Conservation (phyloP, 2,329 filamentous ascomycete species). For the Aspergillus sp. region DNA sequence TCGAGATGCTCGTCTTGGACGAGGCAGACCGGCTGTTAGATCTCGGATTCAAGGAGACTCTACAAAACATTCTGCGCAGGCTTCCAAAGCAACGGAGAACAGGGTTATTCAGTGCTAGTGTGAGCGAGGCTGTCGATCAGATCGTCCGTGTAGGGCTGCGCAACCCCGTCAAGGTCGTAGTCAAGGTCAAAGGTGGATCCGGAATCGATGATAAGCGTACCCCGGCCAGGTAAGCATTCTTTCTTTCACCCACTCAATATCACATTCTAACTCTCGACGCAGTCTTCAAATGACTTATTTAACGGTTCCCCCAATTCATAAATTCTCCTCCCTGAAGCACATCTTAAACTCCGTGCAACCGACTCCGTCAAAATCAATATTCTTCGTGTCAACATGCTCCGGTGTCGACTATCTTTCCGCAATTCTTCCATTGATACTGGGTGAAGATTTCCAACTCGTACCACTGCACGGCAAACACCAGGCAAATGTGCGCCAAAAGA, state of each 20-base stretch:
- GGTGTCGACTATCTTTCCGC: conserved; percentile 93
- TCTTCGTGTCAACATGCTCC: conserved; percentile 92
- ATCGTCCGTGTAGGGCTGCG: conserved; percentile 88
- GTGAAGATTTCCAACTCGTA: conserved; percentile 66
- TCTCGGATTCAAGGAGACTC: conserved; percentile 86
- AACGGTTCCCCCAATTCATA: conserved; percentile 71
- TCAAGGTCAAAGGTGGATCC: conserved; percentile 78
- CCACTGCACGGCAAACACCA: conserved; percentile 91
- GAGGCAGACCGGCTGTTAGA: conserved; percentile 92
- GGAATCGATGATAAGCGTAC: conserved; percentile 82
- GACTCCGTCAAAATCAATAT: conserved; percentile 77
- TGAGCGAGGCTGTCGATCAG: conserved; percentile 92
- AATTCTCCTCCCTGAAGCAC: conserved; percentile 71
- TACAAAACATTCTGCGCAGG: conserved; percentile 79
- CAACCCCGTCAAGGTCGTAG: conserved; percentile 92
- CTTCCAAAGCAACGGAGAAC: conserved; percentile 92
- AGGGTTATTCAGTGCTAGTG: conserved; percentile 89
- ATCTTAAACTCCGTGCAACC: conserved; percentile 70
- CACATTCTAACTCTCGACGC: conserved; percentile 16
- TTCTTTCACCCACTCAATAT: neutral
- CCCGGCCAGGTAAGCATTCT: conserved; percentile 62
- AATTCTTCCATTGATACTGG: conserved; percentile 71
- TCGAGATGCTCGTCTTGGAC: conserved; percentile 89
- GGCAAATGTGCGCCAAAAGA: conserved; percentile 81
- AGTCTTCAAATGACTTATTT: conserved; percentile 88